A percentile compares a stretch with the other conserved stretches of the same genome.
phyloP scores from a whole-genome alignment of 441 rosid species.

The Iberis amara region DNA sequence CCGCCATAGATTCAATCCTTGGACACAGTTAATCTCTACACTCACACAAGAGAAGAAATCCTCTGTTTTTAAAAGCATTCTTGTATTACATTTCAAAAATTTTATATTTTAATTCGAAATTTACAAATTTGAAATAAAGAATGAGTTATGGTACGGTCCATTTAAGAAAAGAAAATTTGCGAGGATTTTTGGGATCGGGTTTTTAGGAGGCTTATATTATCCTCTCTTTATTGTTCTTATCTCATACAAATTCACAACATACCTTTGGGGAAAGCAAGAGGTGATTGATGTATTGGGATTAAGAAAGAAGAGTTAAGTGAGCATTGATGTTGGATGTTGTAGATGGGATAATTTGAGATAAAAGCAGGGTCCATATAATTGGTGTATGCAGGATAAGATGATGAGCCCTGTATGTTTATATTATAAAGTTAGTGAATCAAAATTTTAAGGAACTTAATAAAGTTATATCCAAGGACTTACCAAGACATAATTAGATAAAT shows the following conservation, averaged over 20 bases:
- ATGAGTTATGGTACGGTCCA: no score
- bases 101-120: background rate
- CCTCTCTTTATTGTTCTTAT: no score
- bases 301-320: conserved; percentile 39
- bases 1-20: conserved; percentile 58
- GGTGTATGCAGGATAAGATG: conserved; percentile 32
- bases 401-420: conserved; percentile 55
- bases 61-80: conserved; percentile 2
- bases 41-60: conserved; percentile 9
- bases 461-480: conserved; percentile 35
- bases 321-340: conserved; percentile 55
- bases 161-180: no score
- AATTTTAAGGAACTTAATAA: background rate
- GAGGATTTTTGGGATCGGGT: no score
- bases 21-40: conserved; percentile 57
- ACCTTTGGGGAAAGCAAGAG: conserved; percentile 40
- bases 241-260: no score
- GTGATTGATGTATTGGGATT: conserved; percentile 28
- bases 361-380: conserved; percentile 63
- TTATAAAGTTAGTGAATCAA: background rate
- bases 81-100: background rate
- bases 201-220: no score
- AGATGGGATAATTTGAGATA: conserved; percentile 47
- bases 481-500: conserved; percentile 43
- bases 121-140: no score